Evolutionary conservation across 306 rosid species (phyloP), one percentile per base, ranked within the genome.

Genomic region (Lathyrus oleraceus): DNA sequence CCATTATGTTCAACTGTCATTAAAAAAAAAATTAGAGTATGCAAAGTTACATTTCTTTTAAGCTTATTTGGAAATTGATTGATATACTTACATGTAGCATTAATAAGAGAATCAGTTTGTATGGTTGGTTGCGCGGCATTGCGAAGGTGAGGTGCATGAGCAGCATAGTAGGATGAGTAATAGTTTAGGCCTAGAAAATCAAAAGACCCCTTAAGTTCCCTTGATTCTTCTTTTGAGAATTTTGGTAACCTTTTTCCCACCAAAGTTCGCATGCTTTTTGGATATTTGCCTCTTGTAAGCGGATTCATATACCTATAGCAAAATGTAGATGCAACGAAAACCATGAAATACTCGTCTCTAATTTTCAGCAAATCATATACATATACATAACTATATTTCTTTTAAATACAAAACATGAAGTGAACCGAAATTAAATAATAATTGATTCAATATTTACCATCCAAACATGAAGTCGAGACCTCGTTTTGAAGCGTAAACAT

Each of bases 401-500:
- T 25, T 25, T 2, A 25, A 3, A 25, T 3, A 3, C 28, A 25
- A 25, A 25, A 25, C 28, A 25, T 3, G 3, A 25, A 25, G 4
- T 25, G 28, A 25, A 25, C 5, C 4, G 5, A 25, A 25, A 25
- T 25, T 25, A 25, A 35, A 2, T 7, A 8, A 8, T 35, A 35
- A 54, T 67, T 60, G 48, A 67, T 42, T 58, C 42, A 79, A 57
- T 43, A 76, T 54, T 70, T 83, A 90, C 95, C 91, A 90, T 45
- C 96, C 96, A 68, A 81, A 67, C 77, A 82, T 71, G 72, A 90
- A 90, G 75, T 90, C 95, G 49, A 88, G 69, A 35, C 82, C 84
- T 23, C 87, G 73, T 6, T 1, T 66, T 9, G 94, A 91, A 61
- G 96, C 91, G 0, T 78, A 60, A 5, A 20, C 51, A 35, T 90